Conservation (phyloP, 495 filamentous ascomycete species). For the Cercophora scortea region DNA sequence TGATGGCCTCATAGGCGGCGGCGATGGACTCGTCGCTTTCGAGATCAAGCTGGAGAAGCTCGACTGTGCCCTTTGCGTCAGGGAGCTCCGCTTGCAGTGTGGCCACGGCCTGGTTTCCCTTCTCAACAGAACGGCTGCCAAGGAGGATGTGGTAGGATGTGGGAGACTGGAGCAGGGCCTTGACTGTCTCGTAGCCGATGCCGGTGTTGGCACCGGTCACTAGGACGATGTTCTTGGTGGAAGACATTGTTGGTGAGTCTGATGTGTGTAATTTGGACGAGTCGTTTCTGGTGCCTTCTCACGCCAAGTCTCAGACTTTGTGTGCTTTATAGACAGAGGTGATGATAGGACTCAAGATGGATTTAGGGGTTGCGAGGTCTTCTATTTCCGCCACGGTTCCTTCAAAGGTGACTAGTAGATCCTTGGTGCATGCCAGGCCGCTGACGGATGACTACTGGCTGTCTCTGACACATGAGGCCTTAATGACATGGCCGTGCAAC, state of each 20-base stretch:
- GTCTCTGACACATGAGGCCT: too few species aligned
- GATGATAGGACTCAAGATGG: too few species aligned
- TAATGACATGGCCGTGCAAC: too few species aligned
- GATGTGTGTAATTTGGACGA: too few species aligned
- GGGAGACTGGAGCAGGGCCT: conserved; percentile 31
- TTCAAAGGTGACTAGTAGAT: too few species aligned
- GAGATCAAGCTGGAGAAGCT: conserved; percentile 40
- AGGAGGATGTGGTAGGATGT: conserved; percentile 41
- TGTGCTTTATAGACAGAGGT: too few species aligned
- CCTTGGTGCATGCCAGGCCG: too few species aligned
- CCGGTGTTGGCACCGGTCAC: conserved; percentile 35
- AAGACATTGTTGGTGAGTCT: background rate
- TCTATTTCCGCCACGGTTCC: too few species aligned
- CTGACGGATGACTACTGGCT: too few species aligned
- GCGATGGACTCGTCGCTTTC: conserved; percentile 40
- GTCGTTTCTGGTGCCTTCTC: too few species aligned
- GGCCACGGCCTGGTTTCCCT: conserved; percentile 35
- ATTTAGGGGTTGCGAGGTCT: too few species aligned
- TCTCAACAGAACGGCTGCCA: conserved; percentile 34
- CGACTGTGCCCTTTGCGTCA: conserved; percentile 23
- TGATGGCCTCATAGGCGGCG: conserved; percentile 24
- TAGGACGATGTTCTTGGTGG: conserved; percentile 3
- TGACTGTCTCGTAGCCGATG: conserved; percentile 41
- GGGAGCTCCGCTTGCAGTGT: conserved; percentile 27
- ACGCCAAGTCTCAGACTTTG: too few species aligned